Evolutionary conservation across 805 yeast genomes (phyloP), one percentile per base, ranked within the genome.

Genomic region (Saccharomycopsis fermentans): DNA sequence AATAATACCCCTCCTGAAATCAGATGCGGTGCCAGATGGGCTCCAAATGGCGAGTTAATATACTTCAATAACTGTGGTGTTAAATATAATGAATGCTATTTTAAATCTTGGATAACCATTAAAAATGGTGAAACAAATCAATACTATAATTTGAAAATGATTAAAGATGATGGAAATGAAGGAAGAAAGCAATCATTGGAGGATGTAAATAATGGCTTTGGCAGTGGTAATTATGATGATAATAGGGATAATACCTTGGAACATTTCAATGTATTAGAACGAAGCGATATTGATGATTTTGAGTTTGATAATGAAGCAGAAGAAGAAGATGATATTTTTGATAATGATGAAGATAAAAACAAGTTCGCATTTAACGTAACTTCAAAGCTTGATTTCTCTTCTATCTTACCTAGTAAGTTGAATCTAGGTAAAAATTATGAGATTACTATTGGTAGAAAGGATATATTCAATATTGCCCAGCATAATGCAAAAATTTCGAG

Each of bases 321-420:
- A n/a, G 68, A 65, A 32, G 73, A 73, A 24, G 52, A 39, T 17
- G 71, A 62, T 17, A 64, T 63, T 11, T 68, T 64, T 36, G 68
- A 63, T 17, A 19, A 56, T 24, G 50, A 52, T 26, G 60, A 55
- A 39, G 34, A 61, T 56, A 16, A 60, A 65, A 54, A 64, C 58
- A 65, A 79, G 72, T 27, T 32, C 17, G 43, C 37, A 36, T 43
- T 39, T 61, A 87, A 86, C 64, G 69, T 80, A n/a, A 84, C 88
- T 9, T 77, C 78, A 2, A 78, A 84, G 2, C 74, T 78, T 59
- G 92, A 90, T 66, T 85, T 86, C 68, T 73, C 79, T 21, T 78
- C 83, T 66, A 71, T 91, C 54, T 78, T 90, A 37, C 96, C 96
- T 0, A 85, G 90, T 17, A 82, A 86, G 62, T 77, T 80, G 69